Base-by-base conservation (phyloP, 2,329 filamentous ascomycete genomes). In the Pseudogymnoascus sp. region DNA sequence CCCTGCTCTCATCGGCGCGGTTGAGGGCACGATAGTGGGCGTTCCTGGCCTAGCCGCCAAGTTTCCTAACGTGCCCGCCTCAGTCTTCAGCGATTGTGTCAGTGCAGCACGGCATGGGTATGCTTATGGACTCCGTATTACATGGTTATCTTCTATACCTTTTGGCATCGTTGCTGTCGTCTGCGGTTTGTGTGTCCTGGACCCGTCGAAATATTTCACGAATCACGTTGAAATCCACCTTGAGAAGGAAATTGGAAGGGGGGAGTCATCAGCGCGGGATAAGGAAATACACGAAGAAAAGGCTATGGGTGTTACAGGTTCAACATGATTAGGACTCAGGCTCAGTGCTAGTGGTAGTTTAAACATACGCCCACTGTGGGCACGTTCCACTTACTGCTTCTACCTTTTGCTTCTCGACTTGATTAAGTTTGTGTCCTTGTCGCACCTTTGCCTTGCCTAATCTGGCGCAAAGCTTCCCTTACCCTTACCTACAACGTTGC, bases 101-200 rank as follows among this genome's bases (percentile, higher is more conserved):
- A 60, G 67, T 3, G 73, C 74, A 8, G 71, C 72, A 6, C 67
- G 72, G 64, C 65, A 68, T 52, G 68, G 71, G 4, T 75, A 75
- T 66, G 73, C 75, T 1, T 66, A 73, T 25, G 71, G 70, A 0
- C 75, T 76, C 63, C 69, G 68, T 31, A 69, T 74, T 4, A 73
- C 75, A 6, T 76, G 75, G 35, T 14, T 38, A 5, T 38, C 35
- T 38, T 38, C 12, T 38, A 38, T 38, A n/a, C 35, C 35, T n/a
- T 38, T 38, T 38, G 35, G 35, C 35, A 38, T 38, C 35, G 4
- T 38, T 38, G 35, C 35, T 14, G 6, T 38, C 14, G 35, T 38
- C n/a, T 38, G 35, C 12, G 35, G 35, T 38, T 38, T 38, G 14
- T 38, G 35, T 38, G 35, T 38, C 35, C 35, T 14, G 14, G 14